Evolutionary conservation across 176 grass and related monocot species (phyloP), one percentile per base, ranked within the genome.

Genomic region (Carex littledalei): DNA sequence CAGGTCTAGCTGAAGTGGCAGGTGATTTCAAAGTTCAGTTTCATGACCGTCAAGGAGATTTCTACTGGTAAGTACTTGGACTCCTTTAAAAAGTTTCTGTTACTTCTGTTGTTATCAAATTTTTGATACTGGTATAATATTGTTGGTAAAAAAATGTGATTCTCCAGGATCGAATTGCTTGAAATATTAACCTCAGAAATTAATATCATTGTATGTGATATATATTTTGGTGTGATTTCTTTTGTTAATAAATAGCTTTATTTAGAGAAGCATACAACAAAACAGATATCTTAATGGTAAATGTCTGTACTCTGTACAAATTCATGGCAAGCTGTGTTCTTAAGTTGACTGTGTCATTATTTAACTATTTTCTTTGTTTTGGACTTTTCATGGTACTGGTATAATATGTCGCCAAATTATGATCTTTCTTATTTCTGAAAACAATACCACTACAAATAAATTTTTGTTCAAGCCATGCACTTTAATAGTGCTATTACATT

Each of bases 11-110:
- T 43, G 90, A 99, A 78, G 83, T 99, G 35, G 69, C 82, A 86
- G 93, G 93, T 79, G 97, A 99, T 92, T 99, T 99, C 84, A 99
- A 94, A 86, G 93, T 99, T 84, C 90, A 94, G 35, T 99, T 99
- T 87, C 97, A 99, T 72, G 97, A 94, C 80, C 91, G 88, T 21
- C 93, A 96, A 82, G 97, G 97, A 79, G 93, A 99, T 94, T 96
- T 96, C 77, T 99, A 99, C 87, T 99, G 97, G 97, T 95, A 60
- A 92, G 74, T 78, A 34, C 12, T 24, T 76, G 26, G 21, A 78
- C 85, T 81, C 68, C 52, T 8, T 81, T 57, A 59, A 50, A 84
- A 1, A 8, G 59, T 26, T 69, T 65, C 16, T 79, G 81, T 63
- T 80, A 68, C 72, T 89, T 86, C 78, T 29, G 2, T 24, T 76